These are phyloP conservation scores for Coix lacrymajobi DNA, from an alignment of 176 grass and related monocot genomes.

Conservation along the genomic window DNA sequence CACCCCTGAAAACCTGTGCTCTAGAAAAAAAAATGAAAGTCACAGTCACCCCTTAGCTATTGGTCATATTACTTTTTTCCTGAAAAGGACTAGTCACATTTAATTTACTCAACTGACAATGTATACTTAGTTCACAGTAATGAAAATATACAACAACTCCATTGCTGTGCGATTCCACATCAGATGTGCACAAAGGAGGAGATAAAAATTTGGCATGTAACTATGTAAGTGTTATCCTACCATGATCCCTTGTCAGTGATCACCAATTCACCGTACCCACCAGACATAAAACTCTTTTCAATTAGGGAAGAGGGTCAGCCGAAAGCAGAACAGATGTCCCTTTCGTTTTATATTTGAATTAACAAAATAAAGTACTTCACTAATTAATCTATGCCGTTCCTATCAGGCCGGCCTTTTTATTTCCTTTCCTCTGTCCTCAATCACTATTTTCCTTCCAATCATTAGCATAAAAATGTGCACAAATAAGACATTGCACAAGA, in stretches of 20 bases:
- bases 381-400: slow-evolving; percentile 7
- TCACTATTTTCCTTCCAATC: slow-evolving; percentile 44
- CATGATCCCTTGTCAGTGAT: background rate
- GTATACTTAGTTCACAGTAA: background rate
- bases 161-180: slow-evolving; percentile 43
- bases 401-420: slow-evolving; percentile 31
- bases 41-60: background rate
- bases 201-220: slow-evolving; percentile 6
- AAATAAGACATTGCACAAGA: no score
- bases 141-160: background rate
- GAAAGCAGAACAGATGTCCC: slow-evolving; percentile 11
- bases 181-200: slow-evolving; percentile 17
- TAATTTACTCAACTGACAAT: background rate
- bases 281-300: background rate
- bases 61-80: background rate
- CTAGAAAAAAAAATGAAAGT: background rate
- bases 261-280: background rate
- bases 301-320: background rate
- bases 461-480: slow-evolving; percentile 23
- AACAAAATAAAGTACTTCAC: slow-evolving; percentile 17
- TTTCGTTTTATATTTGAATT: slow-evolving; percentile 20
- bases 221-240: slow-evolving; percentile 13
- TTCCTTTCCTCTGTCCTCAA: background rate
- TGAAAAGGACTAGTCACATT: background rate
- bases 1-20: background rate